Evolutionary conservation across 1,139 yeast genomes (phyloP), one percentile per base, ranked within the genome.

Genomic region (Kodamaea ohmeri): DNA sequence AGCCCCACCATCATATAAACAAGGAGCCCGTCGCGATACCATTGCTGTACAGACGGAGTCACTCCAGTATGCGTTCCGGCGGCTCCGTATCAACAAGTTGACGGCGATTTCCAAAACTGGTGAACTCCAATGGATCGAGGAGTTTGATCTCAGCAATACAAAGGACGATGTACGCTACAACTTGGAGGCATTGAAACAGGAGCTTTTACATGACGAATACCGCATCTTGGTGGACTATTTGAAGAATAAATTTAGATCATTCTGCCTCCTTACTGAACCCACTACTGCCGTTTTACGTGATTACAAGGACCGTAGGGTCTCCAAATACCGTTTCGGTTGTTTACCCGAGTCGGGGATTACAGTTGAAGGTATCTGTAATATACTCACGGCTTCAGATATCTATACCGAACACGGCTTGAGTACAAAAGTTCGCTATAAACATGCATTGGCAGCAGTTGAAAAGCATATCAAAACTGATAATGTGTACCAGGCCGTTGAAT

Each of bases 161-260:
- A 71, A 73, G 46, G 60, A 80, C 31, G 89, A 82, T 51, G 49
- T 60, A 14, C 62, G 75, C 46, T 82, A 80, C 50, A 77, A 78
- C 53, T 56, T 69, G 32, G 40, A 50, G 1, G 67, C 58, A 32
- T 77, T 82, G 48, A 65, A 67, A 34, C 48, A 54, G n/a, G 47
- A 61, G 4, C 45, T 82, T 35, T 41, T 65, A 13, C 49, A 58
- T 18, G 85, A 81, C 55, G 80, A 78, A 41, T 78, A 80, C 51
- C 64, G 87, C 25, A 76, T 82, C 15, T 61, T 80, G 40, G 71
- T 79, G 21, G 89, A 82, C 53, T 82, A 78, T 70, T 56, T 65
- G 32, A 80, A 80, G 52, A 82, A 82, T 60, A 76, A 78, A 55
- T 82, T 80, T 52, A 63, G 90, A 36, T 65, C 84, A 1, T 55